Evolutionary conservation across 2,329 filamentous ascomycete genomes (phyloP), one percentile per base, ranked within the genome.

Genomic region (Calonectria montana): DNA sequence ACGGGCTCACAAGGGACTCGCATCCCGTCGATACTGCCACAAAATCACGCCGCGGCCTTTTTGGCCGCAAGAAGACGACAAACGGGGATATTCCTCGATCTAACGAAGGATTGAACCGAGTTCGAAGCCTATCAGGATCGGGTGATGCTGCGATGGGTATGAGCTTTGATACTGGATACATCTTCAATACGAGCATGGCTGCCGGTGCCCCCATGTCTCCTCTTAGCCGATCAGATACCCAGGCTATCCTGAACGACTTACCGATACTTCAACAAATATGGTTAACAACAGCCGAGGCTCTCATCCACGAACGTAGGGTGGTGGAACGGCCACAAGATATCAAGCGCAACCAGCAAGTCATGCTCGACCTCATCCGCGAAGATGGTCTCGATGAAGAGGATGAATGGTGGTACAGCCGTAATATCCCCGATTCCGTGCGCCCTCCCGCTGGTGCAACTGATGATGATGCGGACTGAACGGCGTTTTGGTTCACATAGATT

Each of bases 361-460:
- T 93, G 82, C 82, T 92, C 67, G 90, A 92, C 71, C 83, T 93
- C n/a, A 92, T 93, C 74, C 87, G 88, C 61, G 90, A 92, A 71
- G 89, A 91, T 67, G 89, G 88, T 21, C 82, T 88, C 23, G 87
- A 87, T 23, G 88, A 90, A 67, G 87, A 91, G 79, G 91, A 92
- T 73, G 88, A 91, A 74, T 92, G 91, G 89, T 87, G 88, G 84
- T 91, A 91, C 75, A 89, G 90, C 55, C 86, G 86, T 64, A 83
- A 82, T 39, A 85, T 86, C 2, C 86, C 88, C n/a, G 88, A 88
- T 37, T 89, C 88, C n/a, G 84, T 91, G 57, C 85, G 87, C 43
- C 88, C 89, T 43, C 86, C 87, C 15, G 72, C 74, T 1, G 86
- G 87, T 71, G 85, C 84, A 25, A 87, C 87, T 67, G 88, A 90